Conservation (phyloP, 768 basidiomycete species). For the Panellus pusillus region DNA sequence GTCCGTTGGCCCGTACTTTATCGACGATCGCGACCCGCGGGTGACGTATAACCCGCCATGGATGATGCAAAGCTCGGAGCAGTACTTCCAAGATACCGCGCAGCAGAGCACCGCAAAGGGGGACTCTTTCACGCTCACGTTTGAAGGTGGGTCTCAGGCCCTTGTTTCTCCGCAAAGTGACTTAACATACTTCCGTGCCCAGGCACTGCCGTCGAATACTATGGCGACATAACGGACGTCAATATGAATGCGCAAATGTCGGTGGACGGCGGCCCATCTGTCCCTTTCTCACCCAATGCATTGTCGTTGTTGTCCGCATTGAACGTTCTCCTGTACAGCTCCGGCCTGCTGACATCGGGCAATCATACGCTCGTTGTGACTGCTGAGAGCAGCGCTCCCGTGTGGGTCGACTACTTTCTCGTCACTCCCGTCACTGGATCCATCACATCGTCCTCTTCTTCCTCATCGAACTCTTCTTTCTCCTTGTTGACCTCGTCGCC, state of each 20-base stretch:
- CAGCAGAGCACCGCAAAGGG: not conserved
- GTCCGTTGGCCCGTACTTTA: not conserved
- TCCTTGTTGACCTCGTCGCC: too few species aligned
- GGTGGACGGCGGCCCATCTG: conserved; percentile 7
- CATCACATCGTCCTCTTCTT: not conserved
- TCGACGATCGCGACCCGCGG: conserved; percentile 10
- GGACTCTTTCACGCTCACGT: not conserved
- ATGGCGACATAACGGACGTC: conserved; percentile 4
- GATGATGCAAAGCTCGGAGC: not conserved
- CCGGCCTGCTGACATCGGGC: conserved; percentile 1
- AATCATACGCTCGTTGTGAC: conserved; percentile 13
- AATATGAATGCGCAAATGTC: conserved; percentile 4
- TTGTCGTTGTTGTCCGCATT: too few species aligned
- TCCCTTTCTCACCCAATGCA: conserved; percentile 2
- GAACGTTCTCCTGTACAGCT: conserved; percentile 7
- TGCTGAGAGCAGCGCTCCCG: not conserved
- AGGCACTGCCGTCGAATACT: conserved; percentile 4
- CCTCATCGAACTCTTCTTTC: not conserved
- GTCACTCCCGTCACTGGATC: not conserved
- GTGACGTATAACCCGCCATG: conserved; percentile 4
- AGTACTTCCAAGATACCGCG: conserved; percentile 11
- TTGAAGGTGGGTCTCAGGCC: conserved; percentile 5
- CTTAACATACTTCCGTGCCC: not conserved
- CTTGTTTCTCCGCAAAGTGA: not conserved
- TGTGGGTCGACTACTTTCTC: conserved; percentile 14